Evolutionary conservation across 352 stramenopile genomes (phyloP).

Genomic region (Pythium periplocum): DNA sequence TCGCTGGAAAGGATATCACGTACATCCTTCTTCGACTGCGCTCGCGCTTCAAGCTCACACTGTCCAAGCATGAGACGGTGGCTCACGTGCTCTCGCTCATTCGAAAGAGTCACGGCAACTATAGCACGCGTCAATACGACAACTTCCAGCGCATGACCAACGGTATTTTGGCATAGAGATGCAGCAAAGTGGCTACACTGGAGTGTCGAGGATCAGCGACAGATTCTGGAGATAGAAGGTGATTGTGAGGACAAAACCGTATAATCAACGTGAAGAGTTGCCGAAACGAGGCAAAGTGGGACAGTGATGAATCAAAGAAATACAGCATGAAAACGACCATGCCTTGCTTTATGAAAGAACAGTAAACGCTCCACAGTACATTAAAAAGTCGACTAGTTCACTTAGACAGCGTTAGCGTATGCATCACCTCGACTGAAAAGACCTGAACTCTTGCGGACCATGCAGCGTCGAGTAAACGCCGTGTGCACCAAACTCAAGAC

Average conservation of each 20-base stretch:
- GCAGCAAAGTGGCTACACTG: no score
- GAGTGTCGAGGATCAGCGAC: no score
- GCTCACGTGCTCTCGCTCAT: conserved; percentile 89
- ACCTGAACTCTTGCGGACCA: conserved; percentile 13
- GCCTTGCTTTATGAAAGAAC: no score
- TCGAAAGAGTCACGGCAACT: conserved; percentile 90
- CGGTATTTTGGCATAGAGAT: conserved; percentile 79
- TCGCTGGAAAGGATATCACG: conserved; percentile 77
- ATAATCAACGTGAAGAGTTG: no score
- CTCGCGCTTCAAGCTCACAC: conserved; percentile 82
- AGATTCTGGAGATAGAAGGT: no score
- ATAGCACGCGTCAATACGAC: conserved; percentile 91
- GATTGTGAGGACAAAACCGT: no score
- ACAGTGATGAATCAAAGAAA: no score
- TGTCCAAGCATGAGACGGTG: conserved; percentile 88
- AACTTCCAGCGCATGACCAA: conserved; percentile 94
- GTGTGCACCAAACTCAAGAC: conserved; percentile 61
- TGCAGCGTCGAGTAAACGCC: conserved; percentile 61
- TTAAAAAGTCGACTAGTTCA: no score
- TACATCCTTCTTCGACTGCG: conserved; percentile 85
- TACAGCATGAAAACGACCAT: no score
- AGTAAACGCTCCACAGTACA: no score
- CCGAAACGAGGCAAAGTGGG: no score
- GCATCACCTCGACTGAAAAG: not conserved
- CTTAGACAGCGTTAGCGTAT: conserved; percentile 10